Percentiles rank a stretch among this genome's conserved stretches.
Conservation (phyloP, 371 early-diverging fungal species). For the Rhizopus microsporus region DNA sequence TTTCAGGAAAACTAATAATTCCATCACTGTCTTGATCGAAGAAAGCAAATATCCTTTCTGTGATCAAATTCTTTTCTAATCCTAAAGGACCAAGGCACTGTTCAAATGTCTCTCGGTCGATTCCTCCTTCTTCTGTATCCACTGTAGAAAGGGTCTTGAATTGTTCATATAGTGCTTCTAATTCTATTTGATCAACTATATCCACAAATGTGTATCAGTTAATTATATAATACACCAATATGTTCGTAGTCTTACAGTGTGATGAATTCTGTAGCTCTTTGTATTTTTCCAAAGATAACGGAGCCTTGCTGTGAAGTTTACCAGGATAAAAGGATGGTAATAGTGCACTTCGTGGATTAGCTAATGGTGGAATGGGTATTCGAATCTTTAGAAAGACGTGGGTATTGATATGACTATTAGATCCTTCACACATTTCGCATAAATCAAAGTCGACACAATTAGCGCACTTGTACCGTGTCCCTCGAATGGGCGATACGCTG, state of each 20-base stretch:
- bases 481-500: slow-evolving; percentile 82
- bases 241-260: slow-evolving; percentile 60
- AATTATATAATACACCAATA: neutral
- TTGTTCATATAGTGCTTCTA: slow-evolving; percentile 85
- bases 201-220: neutral
- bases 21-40: slow-evolving; percentile 85
- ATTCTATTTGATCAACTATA: slow-evolving; percentile 79
- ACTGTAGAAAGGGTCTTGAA: slow-evolving; percentile 78
- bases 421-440: slow-evolving; percentile 90
- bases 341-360: slow-evolving; percentile 82
- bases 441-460: slow-evolving; percentile 93
- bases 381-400: slow-evolving; percentile 91
- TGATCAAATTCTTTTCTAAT: slow-evolving; percentile 81
- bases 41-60: slow-evolving; percentile 85
- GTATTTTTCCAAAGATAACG: slow-evolving; percentile 36
- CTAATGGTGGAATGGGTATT: slow-evolving; percentile 93
- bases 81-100: slow-evolving; percentile 88
- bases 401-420: slow-evolving; percentile 72
- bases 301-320: slow-evolving; percentile 29
- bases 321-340: slow-evolving; percentile 82
- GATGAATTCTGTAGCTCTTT: slow-evolving; percentile 62
- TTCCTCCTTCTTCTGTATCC: slow-evolving; percentile 64
- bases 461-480: slow-evolving; percentile 89
- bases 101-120: slow-evolving; percentile 79
- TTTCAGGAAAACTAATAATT: slow-evolving; percentile 77